Conservation (phyloP, 2,329 filamentous ascomycete species). For the Talaromyces sp. region DNA sequence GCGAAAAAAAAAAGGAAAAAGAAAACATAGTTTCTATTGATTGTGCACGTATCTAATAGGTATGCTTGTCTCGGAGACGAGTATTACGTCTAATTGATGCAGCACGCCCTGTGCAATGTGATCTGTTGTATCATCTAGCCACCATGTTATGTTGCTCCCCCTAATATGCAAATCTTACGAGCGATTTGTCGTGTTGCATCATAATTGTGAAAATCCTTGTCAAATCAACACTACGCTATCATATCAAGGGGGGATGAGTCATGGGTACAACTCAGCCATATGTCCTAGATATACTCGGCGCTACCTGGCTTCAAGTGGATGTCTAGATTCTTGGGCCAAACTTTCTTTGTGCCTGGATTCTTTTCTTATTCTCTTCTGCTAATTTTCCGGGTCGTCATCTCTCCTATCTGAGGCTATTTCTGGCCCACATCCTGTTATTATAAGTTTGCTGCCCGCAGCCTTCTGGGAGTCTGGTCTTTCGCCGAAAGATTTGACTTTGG, state of each 20-base stretch:
- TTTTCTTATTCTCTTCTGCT: not conserved
- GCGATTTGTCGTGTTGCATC: not conserved
- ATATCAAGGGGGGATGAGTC: slow-evolving; percentile 2
- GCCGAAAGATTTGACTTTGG: not conserved
- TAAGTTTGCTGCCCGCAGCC: not conserved
- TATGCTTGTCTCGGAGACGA: not conserved
- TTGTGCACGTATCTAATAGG: not conserved
- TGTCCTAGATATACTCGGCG: not conserved
- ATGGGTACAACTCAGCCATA: not conserved
- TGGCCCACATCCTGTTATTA: not conserved
- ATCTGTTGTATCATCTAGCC: not conserved
- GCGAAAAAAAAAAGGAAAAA: not conserved
- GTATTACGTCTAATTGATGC: not conserved
- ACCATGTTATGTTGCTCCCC: not conserved
- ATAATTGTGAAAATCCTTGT: not conserved
- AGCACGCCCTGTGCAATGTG: not conserved
- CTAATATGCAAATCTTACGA: not conserved
- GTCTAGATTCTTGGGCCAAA: not conserved
- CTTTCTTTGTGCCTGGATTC: not conserved
- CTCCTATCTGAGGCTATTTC: not conserved
- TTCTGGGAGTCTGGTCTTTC: too few species aligned
- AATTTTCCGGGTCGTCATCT: slow-evolving; percentile 1
- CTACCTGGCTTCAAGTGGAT: slow-evolving; percentile 1
- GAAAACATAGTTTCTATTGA: not conserved
- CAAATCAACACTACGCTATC: not conserved